phyloP scores from a whole-genome alignment of 139 green algal genomes.

The Asterochloris sp. region DNA sequence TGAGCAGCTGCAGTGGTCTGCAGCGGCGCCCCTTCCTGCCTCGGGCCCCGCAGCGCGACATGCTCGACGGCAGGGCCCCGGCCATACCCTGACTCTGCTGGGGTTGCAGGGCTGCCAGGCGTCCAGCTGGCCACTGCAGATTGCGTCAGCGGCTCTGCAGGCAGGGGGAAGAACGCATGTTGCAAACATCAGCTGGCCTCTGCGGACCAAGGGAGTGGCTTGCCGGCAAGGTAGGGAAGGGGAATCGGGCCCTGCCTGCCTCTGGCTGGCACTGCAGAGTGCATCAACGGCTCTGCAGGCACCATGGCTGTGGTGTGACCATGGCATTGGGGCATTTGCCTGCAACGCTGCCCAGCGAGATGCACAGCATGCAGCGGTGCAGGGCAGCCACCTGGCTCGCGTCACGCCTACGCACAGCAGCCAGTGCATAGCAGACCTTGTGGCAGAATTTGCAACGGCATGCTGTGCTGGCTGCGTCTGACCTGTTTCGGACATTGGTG shows the following conservation, averaged over 20 bases:
- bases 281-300: conserved; percentile 6
- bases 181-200: not conserved
- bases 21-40: not conserved
- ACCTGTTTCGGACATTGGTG: not conserved
- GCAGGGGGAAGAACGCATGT: not conserved
- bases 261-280: conserved; percentile 5
- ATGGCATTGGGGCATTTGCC: too few species aligned
- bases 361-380: too few species aligned
- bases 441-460: too few species aligned
- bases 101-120: conserved; percentile 4
- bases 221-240: not conserved
- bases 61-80: conserved; percentile 13
- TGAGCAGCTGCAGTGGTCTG: conserved; percentile 3
- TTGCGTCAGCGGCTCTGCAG: conserved; percentile 7
- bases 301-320: too few species aligned
- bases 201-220: not conserved
- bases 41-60: conserved; percentile 28
- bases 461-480: too few species aligned
- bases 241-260: too few species aligned
- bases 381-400: too few species aligned
- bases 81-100: not conserved
- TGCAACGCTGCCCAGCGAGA: too few species aligned
- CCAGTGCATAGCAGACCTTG: too few species aligned
- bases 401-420: too few species aligned
- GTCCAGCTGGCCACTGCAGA: conserved; percentile 19